Evolutionary conservation across 495 filamentous ascomycete genomes (phyloP).

Genomic region (Geoglossum glabrum): DNA sequence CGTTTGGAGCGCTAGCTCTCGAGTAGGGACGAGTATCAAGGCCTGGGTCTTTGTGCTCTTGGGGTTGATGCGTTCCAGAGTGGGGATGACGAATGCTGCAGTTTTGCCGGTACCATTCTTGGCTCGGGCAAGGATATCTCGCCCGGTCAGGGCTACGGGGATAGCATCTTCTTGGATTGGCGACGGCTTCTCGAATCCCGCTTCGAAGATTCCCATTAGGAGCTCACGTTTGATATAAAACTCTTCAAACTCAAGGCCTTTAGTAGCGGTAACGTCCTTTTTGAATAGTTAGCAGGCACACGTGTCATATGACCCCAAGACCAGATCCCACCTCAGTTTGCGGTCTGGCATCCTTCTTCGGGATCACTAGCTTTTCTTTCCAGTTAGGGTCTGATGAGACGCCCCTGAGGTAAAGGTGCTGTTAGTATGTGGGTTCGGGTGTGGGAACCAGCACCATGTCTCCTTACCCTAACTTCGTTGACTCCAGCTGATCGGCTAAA

Average conservation of each 20-base stretch:
- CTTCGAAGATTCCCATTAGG: slow-evolving; percentile 97
- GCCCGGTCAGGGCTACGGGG: slow-evolving; percentile 81
- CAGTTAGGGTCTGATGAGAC: slow-evolving; percentile 40
- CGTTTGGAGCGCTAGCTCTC: slow-evolving; percentile 96
- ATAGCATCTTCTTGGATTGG: slow-evolving; percentile 99
- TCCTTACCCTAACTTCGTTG: slow-evolving; percentile 48
- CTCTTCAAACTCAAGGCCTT: slow-evolving; percentile 93
- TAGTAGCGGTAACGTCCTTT: slow-evolving; percentile 92
- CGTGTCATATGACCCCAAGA: not conserved
- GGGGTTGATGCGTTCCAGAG: slow-evolving; percentile 85
- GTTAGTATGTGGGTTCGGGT: not conserved
- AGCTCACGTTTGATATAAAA: slow-evolving; percentile 86
- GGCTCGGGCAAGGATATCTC: slow-evolving; percentile 87
- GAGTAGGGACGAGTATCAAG: slow-evolving; percentile 84
- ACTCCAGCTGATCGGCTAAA: slow-evolving; percentile 49
- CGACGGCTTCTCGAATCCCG: slow-evolving; percentile 94
- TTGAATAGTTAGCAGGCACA: not conserved
- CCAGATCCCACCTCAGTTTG: slow-evolving; percentile 65
- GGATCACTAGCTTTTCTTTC: slow-evolving; percentile 60
- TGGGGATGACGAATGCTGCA: slow-evolving; percentile 90
- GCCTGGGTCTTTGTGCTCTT: slow-evolving; percentile 90
- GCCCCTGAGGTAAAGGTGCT: slow-evolving; percentile 27
- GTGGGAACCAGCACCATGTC: not conserved
- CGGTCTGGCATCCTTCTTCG: slow-evolving; percentile 64
- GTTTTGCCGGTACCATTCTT: slow-evolving; percentile 99